Evolutionary conservation across 2,329 filamentous ascomycete genomes (phyloP), one percentile per base, ranked within the genome.

Genomic region (Botryosphaeria agaves): DNA sequence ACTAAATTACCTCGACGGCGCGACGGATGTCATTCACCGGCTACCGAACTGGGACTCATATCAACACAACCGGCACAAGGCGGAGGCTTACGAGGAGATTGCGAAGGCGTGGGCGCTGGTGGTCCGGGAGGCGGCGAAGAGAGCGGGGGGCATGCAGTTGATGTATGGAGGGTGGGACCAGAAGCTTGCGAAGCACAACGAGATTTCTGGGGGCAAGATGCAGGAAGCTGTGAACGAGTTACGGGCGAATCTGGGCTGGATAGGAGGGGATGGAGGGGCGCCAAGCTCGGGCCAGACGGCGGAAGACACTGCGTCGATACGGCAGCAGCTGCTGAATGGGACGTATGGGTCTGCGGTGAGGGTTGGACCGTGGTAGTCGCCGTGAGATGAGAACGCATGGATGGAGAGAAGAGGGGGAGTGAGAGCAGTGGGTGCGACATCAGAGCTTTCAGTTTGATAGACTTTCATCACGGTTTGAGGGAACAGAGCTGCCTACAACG

Each of bases 21-120:
- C 80, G 35, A 98, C 89, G 18, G 75, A 87, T 40, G 72, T 95
- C 33, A 79, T 95, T 33, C 85, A 98, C 52, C 67, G 75, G 23
- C 64, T 98, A 26, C 89, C 89, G 3, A 72, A 92, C 46, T 98
- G 85, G 84, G 80, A 89, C 41, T 82, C 75, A 26, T 79, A 78
- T 36, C 73, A 82, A 38, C 79, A 94, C 57, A 85, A 85, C 40
- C 70, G 93, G 43, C 82, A 92, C 60, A 94, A 94, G 55, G 78
- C 93, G 41, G 83, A 83, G 38, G 85, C 87, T 5, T 98, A 98
- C 48, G 87, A 98, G 45, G 89, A 95, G 49, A 85, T 98, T 38
- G 77, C 82, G 16, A 83, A 78, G 46, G 89, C 89, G 1, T 98
- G 89, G 89, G 76, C 82, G 11, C 55, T 91, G 41, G 87, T 93